Percentiles rank a stretch among this genome's conserved stretches.
These are phyloP conservation scores for Cyclocybe cylindracea DNA, from an alignment of 768 basidiomycete species.

Conservation along the genomic window DNA sequence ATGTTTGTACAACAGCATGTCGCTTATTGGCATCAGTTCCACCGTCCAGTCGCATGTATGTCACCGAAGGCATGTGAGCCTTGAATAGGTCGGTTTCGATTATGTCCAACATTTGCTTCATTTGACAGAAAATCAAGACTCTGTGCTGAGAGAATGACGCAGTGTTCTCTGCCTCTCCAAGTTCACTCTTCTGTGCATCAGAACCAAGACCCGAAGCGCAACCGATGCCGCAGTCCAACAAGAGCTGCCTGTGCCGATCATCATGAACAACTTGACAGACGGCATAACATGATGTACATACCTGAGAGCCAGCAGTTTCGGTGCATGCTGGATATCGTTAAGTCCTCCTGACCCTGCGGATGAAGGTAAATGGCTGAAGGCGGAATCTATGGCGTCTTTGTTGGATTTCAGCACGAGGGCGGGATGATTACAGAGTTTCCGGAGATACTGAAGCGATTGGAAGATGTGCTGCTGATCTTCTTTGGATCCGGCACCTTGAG, in stretches of 20 bases:
- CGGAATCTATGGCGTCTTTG: slow-evolving; percentile 53
- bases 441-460: slow-evolving; percentile 94
- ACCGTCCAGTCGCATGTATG: slow-evolving; percentile 98
- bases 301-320: slow-evolving; percentile 91
- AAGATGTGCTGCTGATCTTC: slow-evolving; percentile 85
- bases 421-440: slow-evolving; percentile 98
- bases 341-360: slow-evolving; percentile 48
- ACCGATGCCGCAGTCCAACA: slow-evolving; percentile 95
- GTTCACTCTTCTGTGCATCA: slow-evolving; percentile 69
- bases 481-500: slow-evolving; percentile 36
- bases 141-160: slow-evolving; percentile 89
- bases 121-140: slow-evolving; percentile 99
- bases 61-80: slow-evolving; percentile 89
- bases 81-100: slow-evolving; percentile 95
- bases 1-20: slow-evolving; percentile 96
- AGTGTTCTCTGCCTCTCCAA: slow-evolving; percentile 57
- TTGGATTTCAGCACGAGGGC: slow-evolving; percentile 85
- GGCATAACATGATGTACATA: slow-evolving; percentile 36
- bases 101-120: slow-evolving; percentile 98
- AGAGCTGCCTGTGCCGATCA: slow-evolving; percentile 69
- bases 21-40: slow-evolving; percentile 90
- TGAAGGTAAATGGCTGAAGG: slow-evolving; percentile 50
- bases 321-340: slow-evolving; percentile 87
- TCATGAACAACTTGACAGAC: neutral
- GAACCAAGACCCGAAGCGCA: slow-evolving; percentile 35